These are phyloP conservation scores for Vickermania ingenoplastis DNA, from an alignment of 208 protist genomes.

Conservation along the genomic window DNA sequence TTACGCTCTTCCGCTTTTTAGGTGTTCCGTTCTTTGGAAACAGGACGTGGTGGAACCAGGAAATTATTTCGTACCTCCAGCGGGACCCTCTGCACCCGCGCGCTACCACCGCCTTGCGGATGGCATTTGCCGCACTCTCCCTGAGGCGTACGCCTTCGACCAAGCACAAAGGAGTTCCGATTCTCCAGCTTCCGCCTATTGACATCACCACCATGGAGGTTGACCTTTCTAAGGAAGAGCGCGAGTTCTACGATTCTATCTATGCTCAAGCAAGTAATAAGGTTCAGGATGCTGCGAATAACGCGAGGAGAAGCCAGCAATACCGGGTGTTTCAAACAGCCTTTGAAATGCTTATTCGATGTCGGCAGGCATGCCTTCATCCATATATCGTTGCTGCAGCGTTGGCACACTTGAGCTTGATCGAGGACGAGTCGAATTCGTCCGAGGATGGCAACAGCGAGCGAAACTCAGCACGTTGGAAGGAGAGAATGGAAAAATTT, in stretches of 20 bases:
- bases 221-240: slow-evolving; percentile 24
- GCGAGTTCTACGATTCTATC: slow-evolving; percentile 37
- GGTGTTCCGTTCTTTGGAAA: slow-evolving; percentile 51
- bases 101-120: slow-evolving; percentile 30
- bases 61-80: slow-evolving; percentile 51
- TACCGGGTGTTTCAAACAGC: slow-evolving; percentile 43
- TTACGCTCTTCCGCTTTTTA: slow-evolving; percentile 53
- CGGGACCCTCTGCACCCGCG: slow-evolving; percentile 29
- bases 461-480: not conserved
- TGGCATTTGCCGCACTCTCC: slow-evolving; percentile 44
- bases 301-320: no score
- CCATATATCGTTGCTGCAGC: slow-evolving; percentile 71
- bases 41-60: slow-evolving; percentile 51
- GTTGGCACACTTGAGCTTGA: slow-evolving; percentile 12
- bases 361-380: slow-evolving; percentile 76
- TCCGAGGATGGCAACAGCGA: not conserved
- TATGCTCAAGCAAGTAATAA: slow-evolving; percentile 35
- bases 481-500: slow-evolving; percentile 1
- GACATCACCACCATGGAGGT: slow-evolving; percentile 17
- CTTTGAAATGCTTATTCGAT: slow-evolving; percentile 82
- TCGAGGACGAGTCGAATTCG: not conserved
- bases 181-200: slow-evolving; percentile 42
- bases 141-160: slow-evolving; percentile 51
- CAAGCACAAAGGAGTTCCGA: slow-evolving; percentile 25
- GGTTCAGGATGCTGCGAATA: slow-evolving; percentile 25